Base-by-base conservation (phyloP, 2,329 filamentous ascomycete species). In the Trichoderma lentiforme region DNA sequence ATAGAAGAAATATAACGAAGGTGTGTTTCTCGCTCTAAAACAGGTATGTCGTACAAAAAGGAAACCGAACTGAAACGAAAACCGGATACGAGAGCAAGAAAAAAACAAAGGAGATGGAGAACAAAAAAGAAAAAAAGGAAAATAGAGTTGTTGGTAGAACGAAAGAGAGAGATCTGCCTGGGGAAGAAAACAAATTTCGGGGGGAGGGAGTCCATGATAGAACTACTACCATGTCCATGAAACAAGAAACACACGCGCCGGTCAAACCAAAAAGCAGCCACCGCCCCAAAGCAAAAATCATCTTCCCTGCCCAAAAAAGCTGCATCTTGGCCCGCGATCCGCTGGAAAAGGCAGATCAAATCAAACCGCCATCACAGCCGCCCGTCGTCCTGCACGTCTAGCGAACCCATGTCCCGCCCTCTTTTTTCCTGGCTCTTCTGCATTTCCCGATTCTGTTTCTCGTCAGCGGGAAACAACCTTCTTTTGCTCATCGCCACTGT, bases 61-160 rank as follows among this genome's bases (percentile, higher is more conserved):
- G 51, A 43, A 61, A 72, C 36, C 14, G n/a, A 66, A 11, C 56
- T 14, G 28, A 72, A 53, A 57, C 30, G 58, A 60, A 69, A 70
- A 43, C 53, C 34, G 53, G 26, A 70, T 21, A 61, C n/a, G 36
- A 21, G 65, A 76, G 51, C 69, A 72, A n/a, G 6, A 12, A 61
- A 70, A 70, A 74, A 61, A 64, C 74, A 74, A 73, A 66, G 34
- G 74, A 69, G 61, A 39, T 47, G 32, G 26, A 57, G 66, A 75
- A 28, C 15, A 56, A 18, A 30, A 34, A 68, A 7, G 24, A 18
- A 43, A 15, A 61, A 65, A 67, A 57, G 61, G 68, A 64, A 68
- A 68, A 74, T 72, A 71, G 30, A 60, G 57, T 57, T 26, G n/a
- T 57, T 34, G 14, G 57, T 53, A 36, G 21, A 53, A 70, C 71